Evolutionary conservation across 2,329 filamentous ascomycete genomes (phyloP).

Genomic region (Diplodia scrobiculata): DNA sequence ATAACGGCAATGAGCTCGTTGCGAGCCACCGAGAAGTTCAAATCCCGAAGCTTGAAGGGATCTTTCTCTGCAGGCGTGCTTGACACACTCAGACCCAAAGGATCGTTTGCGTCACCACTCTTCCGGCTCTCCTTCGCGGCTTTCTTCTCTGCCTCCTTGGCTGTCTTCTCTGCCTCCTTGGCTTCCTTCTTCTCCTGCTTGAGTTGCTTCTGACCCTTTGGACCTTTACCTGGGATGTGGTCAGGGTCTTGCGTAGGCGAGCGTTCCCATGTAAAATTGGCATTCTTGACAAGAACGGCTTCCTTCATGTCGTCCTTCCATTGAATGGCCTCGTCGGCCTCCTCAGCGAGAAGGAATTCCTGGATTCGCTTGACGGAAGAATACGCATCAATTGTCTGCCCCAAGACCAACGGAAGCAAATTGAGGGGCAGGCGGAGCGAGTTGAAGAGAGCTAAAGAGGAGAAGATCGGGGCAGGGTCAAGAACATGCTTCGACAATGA

Average conservation of each 20-base stretch:
- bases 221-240: constrained; percentile 13
- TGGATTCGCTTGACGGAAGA: constrained; percentile 82
- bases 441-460: constrained; percentile 91
- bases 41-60: constrained; percentile 72
- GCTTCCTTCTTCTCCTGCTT: constrained; percentile 34
- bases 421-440: constrained; percentile 87
- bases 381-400: constrained; percentile 86
- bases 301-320: constrained; percentile 57
- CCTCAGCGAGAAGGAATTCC: constrained; percentile 83
- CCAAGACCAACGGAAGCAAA: constrained; percentile 81
- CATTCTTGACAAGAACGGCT: constrained; percentile 68
- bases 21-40: constrained; percentile 68
- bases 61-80: constrained; percentile 46
- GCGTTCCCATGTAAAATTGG: constrained; percentile 85
- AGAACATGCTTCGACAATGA: constrained; percentile 66
- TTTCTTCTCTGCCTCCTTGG: constrained; percentile 44
- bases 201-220: constrained; percentile 17
- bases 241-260: constrained; percentile 56
- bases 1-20: constrained; percentile 85
- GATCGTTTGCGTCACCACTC: constrained; percentile 41
- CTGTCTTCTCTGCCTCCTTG: constrained; percentile 37
- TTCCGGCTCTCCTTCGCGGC: constrained; percentile 52
- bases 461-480: constrained; percentile 79
- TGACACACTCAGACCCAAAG: constrained; percentile 33
- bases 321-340: constrained; percentile 71